Evolutionary conservation across 176 grass and related monocot genomes (phyloP).

Genomic region (Coix lacrymajobi): DNA sequence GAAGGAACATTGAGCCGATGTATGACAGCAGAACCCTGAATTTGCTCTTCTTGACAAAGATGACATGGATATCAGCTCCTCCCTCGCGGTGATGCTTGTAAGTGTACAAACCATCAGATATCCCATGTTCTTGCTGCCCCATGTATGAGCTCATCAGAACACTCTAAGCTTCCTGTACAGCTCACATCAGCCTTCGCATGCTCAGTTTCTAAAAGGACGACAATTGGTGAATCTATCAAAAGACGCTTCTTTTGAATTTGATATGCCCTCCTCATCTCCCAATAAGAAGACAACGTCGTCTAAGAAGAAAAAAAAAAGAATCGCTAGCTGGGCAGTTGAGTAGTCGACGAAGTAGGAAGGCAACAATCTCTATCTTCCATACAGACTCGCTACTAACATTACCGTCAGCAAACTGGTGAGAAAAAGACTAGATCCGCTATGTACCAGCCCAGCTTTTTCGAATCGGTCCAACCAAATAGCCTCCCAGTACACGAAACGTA

Average conservation of each 20-base stretch:
- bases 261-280: background rate
- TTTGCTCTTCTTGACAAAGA: slow-evolving; percentile 44
- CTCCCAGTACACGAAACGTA: background rate
- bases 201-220: background rate
- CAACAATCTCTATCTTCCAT: background rate
- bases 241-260: background rate
- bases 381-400: background rate
- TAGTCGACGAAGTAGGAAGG: background rate
- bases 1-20: slow-evolving; percentile 23
- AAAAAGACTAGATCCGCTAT: background rate
- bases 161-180: background rate
- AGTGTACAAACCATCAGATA: slow-evolving; percentile 20
- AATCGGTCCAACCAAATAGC: background rate
- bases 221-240: background rate
- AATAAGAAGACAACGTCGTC: background rate
- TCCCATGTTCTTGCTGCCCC: background rate
- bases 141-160: slow-evolving; percentile 5
- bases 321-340: background rate
- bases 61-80: slow-evolving; percentile 56
- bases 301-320: background rate
- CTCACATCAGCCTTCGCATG: background rate
- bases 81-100: slow-evolving; percentile 24
- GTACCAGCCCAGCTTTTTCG: background rate
- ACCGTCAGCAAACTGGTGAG: background rate
- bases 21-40: slow-evolving; percentile 35